phyloP scores from a whole-genome alignment of 495 filamentous ascomycete genomes.

The Margaritispora aquatica region DNA sequence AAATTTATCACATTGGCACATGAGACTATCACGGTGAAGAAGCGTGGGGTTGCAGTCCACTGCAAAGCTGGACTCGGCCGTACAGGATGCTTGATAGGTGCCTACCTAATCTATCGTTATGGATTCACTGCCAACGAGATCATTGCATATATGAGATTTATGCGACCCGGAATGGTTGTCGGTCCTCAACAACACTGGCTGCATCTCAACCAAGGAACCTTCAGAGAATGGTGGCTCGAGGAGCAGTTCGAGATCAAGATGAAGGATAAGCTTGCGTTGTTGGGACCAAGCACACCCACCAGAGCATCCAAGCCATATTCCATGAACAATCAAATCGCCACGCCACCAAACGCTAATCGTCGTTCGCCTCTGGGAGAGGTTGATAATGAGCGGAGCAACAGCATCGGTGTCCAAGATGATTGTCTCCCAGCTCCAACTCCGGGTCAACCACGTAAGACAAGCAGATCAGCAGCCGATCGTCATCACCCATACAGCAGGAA shows the following conservation, averaged over 20 bases:
- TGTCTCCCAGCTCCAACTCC: slow-evolving; percentile 92
- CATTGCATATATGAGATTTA: slow-evolving; percentile 99
- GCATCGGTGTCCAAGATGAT: slow-evolving; percentile 59
- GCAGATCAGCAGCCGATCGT: slow-evolving; percentile 37
- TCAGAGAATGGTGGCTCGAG: slow-evolving; percentile 98
- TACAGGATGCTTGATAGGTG: slow-evolving; percentile 93
- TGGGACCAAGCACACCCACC: slow-evolving; percentile 69
- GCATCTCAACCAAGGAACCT: slow-evolving; percentile 90
- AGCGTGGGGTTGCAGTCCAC: slow-evolving; percentile 90
- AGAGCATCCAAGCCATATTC: slow-evolving; percentile 46
- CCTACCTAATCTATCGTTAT: slow-evolving; percentile 94
- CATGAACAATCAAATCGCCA: slow-evolving; percentile 39
- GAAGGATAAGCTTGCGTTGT: slow-evolving; percentile 39
- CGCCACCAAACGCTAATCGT: slow-evolving; percentile 73
- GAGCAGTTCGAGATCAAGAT: slow-evolving; percentile 63
- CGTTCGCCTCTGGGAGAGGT: slow-evolving; percentile 86
- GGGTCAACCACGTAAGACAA: slow-evolving; percentile 88
- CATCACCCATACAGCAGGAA: slow-evolving; percentile 47
- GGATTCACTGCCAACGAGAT: slow-evolving; percentile 99
- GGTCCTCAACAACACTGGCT: slow-evolving; percentile 99
- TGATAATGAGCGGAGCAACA: slow-evolving; percentile 63
- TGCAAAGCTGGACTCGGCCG: slow-evolving; percentile 98
- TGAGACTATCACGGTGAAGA: slow-evolving; percentile 81
- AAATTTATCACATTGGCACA: slow-evolving; percentile 94
- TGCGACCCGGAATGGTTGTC: slow-evolving; percentile 98